These are phyloP conservation scores for Bruguiera parviflora DNA, from an alignment of 345 rosid species.

Conservation along the genomic window DNA sequence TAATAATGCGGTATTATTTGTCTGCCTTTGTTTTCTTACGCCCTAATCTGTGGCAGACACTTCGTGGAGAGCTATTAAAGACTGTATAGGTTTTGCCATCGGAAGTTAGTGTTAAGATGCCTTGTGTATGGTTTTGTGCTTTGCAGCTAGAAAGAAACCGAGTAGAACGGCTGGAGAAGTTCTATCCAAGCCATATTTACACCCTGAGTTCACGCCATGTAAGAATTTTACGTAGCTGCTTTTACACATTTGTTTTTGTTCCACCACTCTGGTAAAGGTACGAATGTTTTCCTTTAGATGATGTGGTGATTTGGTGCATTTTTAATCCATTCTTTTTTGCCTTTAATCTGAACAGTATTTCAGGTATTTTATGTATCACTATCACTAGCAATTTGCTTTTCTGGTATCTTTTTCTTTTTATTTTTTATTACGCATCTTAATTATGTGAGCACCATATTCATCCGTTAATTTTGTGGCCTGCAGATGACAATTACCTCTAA, in stretches of 20 bases:
- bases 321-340: too few relatives aligned
- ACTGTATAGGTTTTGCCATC: background rate
- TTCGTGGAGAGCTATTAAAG: background rate
- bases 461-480: constrained; percentile 18
- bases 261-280: too few relatives aligned
- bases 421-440: background rate
- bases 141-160: constrained; percentile 65
- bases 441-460: background rate
- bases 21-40: background rate
- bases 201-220: constrained; percentile 81
- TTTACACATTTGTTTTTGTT: background rate
- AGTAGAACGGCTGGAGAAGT: constrained; percentile 67
- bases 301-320: too few relatives aligned
- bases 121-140: constrained; percentile 16
- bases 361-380: background rate
- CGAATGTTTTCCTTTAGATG: too few relatives aligned
- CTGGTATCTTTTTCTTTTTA: background rate
- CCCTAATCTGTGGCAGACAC: background rate
- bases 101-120: background rate
- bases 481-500: constrained; percentile 92
- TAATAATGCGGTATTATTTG: constrained; percentile 39
- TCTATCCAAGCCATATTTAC: constrained; percentile 68
- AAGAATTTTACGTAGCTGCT: constrained; percentile 24
- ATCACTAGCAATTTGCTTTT: background rate
- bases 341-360: background rate